phyloP scores from a whole-genome alignment of 2,329 filamentous ascomycete genomes.

The Ophiostoma tasmaniense region DNA sequence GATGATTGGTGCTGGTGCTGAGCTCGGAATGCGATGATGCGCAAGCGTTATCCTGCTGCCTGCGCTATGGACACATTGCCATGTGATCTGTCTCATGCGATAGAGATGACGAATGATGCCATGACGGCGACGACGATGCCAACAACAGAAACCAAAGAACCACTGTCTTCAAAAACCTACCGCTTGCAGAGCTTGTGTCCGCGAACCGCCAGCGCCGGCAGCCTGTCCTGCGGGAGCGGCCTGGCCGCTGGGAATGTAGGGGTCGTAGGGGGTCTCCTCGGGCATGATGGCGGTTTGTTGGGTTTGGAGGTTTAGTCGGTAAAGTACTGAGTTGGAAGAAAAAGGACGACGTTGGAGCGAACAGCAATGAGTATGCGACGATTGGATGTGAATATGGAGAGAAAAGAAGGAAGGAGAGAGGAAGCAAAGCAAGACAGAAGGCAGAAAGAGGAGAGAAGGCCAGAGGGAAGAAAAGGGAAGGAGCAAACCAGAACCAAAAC shows the following conservation, averaged over 20 bases:
- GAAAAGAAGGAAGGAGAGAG: constrained; percentile 3
- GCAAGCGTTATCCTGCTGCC: background rate
- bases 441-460: constrained; percentile 7
- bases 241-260: constrained; percentile 72
- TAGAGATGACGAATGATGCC: background rate
- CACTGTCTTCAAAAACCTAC: constrained; percentile 51
- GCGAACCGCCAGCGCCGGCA: constrained; percentile 36
- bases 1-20: no score
- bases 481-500: constrained; percentile 5
- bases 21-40: background rate
- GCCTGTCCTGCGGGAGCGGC: constrained; percentile 35
- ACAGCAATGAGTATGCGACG: background rate
- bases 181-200: constrained; percentile 66
- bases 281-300: constrained; percentile 37
- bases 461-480: constrained; percentile 2
- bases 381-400: background rate
- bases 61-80: background rate
- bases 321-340: no score
- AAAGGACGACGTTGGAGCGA: constrained; percentile 5
- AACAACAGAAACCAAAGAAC: no score
- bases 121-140: no score
- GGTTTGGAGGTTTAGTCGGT: no score
- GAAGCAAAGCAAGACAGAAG: background rate
- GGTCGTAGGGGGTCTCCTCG: constrained; percentile 66
- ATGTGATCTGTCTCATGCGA: background rate